Evolutionary conservation across 2,329 filamentous ascomycete species (phyloP), one percentile per base, ranked within the genome.

Genomic region (Botrytis pseudocinerea): DNA sequence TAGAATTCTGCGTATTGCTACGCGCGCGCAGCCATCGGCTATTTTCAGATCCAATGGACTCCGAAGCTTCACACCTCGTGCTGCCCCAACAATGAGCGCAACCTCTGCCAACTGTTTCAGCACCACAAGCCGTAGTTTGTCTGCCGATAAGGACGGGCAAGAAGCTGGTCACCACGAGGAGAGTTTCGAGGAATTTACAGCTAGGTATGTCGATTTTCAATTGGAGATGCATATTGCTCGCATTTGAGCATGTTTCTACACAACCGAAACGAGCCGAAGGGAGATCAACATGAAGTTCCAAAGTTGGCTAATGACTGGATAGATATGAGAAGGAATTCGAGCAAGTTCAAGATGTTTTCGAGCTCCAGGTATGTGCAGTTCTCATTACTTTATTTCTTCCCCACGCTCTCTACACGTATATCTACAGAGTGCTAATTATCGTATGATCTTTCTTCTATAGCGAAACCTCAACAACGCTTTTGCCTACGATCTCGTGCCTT

Each of bases 271-370:
- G 61, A 57, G n/a, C 44, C 66, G 48, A 73, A 71, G 71, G 61
- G 46, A 76, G 57, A 74, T 77, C 74, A 68, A 32, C 76, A 78
- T 80, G 79, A 79, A 82, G 82, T 81, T 80, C 83, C 85, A 81
- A 87, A 79, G 40, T 75, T 73, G 75, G 70, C 73, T 73, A 73
- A 80, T 57, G n/a, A 38, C 48, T 48, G 28, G 73, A 82, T 83
- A 99, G 96, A 87, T 99, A 97, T 83, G 96, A 99, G 90, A 98
- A 98, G 90, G 96, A 99, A 87, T 99, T 99, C 83, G 95, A 99
- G 77, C 85, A 86, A 82, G 96, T 99, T 78, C 94, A 98, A 86
- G 96, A 99, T 87, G 95, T 98, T 82, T 99, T 99, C 85, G 96
- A 99, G 91, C 94, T 99, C 82, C 95, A 98, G 94, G 95, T 97